A percentile compares a stretch with the other conserved stretches of the same genome.
These are phyloP conservation scores for Penicillium sp. DNA, from an alignment of 2,329 filamentous ascomycete genomes.

Conservation along the genomic window DNA sequence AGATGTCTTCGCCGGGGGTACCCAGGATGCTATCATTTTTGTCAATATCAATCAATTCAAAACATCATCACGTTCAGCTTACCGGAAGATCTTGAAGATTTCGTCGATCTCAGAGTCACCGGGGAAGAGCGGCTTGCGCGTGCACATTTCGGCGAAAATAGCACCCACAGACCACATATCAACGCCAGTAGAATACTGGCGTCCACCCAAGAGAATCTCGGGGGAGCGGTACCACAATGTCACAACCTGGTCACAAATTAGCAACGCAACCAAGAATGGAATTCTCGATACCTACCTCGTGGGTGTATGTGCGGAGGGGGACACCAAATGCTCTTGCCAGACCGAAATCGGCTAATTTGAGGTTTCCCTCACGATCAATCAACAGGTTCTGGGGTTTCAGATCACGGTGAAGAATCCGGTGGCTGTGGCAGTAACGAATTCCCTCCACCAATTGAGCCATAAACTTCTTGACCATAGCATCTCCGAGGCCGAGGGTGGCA, in stretches of 20 bases:
- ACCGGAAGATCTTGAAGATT: conserved; percentile 94
- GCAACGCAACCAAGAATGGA: background rate
- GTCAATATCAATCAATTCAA: conserved; percentile 3
- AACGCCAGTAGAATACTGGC: conserved; percentile 90
- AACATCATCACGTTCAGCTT: conserved; percentile 30
- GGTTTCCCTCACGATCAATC: conserved; percentile 81
- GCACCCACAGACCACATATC: conserved; percentile 96
- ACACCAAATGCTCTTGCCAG: conserved; percentile 89
- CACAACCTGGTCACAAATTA: conserved; percentile 63
- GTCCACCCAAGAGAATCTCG: conserved; percentile 85
- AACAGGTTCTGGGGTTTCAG: conserved; percentile 89
- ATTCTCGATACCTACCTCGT: conserved; percentile 60
- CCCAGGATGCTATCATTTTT: conserved; percentile 65
- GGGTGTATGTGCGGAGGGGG: conserved; percentile 86
- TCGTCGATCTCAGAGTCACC: conserved; percentile 92
- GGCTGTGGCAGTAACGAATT: conserved; percentile 84
- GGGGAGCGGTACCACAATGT: conserved; percentile 92
- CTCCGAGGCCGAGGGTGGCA: conserved; percentile 71
- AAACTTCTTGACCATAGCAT: conserved; percentile 87
- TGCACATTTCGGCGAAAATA: conserved; percentile 97
- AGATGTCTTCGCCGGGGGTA: conserved; percentile 77
- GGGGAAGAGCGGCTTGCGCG: conserved; percentile 86
- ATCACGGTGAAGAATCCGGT: conserved; percentile 83
- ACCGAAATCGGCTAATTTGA: conserved; percentile 90
- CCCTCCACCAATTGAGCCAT: conserved; percentile 86